phyloP scores from a whole-genome alignment of 805 yeast genomes.

The Cyberlindnera bimundalis region DNA sequence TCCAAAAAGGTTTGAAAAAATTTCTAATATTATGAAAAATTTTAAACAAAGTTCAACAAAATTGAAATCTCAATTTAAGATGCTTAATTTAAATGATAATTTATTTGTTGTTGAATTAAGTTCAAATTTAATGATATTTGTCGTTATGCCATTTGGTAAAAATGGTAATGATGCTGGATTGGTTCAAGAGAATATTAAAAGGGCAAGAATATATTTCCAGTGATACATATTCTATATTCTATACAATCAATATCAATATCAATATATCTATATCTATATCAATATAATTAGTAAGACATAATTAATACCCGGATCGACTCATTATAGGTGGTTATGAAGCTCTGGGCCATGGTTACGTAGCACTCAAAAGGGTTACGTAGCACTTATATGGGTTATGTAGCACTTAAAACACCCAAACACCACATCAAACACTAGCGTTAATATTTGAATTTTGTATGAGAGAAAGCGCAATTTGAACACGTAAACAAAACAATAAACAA shows the following conservation, averaged over 20 bases:
- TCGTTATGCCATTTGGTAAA: constrained; percentile 44
- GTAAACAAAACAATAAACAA: not conserved
- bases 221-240: no score
- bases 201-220: constrained; percentile 53
- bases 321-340: no score
- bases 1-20: constrained; percentile 91
- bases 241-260: no score
- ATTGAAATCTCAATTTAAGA: constrained; percentile 78
- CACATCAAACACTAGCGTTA: no score
- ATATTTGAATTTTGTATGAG: no score
- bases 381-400: no score
- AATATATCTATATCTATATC: no score
- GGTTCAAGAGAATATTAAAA: constrained; percentile 53
- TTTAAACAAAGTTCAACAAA: constrained; percentile 90
- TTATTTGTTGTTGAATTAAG: constrained; percentile 53
- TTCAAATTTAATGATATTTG: constrained; percentile 59
- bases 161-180: constrained; percentile 39
- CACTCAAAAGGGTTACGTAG: no score
- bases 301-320: no score
- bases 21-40: constrained; percentile 88
- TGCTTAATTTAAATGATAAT: constrained; percentile 62
- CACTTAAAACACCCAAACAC: no score
- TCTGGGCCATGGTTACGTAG: no score
- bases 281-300: no score
- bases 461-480: not conserved